Evolutionary conservation across 768 basidiomycete species (phyloP), one percentile per base, ranked within the genome.

Genomic region (Lyophyllum decastes): DNA sequence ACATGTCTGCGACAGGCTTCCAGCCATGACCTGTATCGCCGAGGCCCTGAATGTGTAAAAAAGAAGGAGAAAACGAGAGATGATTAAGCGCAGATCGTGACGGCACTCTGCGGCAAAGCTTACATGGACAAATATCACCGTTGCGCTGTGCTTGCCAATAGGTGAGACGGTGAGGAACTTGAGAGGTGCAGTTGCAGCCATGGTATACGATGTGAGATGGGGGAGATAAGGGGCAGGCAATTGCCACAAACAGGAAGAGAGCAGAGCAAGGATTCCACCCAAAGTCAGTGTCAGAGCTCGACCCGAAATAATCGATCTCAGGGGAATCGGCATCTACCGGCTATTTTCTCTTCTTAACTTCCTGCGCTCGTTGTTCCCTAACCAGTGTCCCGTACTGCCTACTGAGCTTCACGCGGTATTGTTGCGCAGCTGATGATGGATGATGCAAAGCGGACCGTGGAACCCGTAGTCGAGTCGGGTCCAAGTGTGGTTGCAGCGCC

Each of bases 41-140:
- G 41, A 93, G 76, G 26, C 92, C 90, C 89, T 92, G 65, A 38
- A 58, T 43, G 19, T 49, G 61, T 53, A 54, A 51, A 55, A n/a
- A 16, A 47, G 10, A 41, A 40, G 27, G n/a, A 30, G 12, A 46
- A 40, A 47, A 60, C 26, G 19, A 43, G 56, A 54, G 16, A 43
- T 33, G 46, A 46, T 58, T 44, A 17, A 48, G 51, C 21, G 22
- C 38, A 45, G 58, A 63, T 38, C 8, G 41, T 19, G 50, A 40
- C n/a, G 49, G 44, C 43, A 34, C 26, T 12, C 25, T 25, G 47
- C 24, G 25, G 49, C 30, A 54, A 17, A 27, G 52, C 89, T 65
- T 70, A 94, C 94, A 81, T 97, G 95, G 40, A 94, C 74, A 70
- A 96, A 94, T 66, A 96, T 89, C 61, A 96, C 84, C 0, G 92